Evolutionary conservation across 805 yeast genomes (phyloP), one percentile per base, ranked within the genome.

Genomic region (Saturnispora sekii): DNA sequence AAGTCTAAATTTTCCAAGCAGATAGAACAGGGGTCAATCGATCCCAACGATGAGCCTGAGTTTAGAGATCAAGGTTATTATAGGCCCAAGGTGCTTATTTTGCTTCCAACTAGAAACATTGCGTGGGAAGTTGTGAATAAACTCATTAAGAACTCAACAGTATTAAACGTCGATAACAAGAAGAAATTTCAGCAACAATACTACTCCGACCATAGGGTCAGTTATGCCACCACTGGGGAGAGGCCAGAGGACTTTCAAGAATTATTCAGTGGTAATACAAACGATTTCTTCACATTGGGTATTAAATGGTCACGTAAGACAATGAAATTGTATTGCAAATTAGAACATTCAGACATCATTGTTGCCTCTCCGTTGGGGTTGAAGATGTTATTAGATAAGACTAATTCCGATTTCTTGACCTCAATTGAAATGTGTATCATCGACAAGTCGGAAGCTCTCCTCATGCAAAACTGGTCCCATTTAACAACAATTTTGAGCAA

Each of bases 391-490:
- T 65, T 88, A 49, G 95, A 86, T 66, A 68, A 50, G 6, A 73
- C 72, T 43, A 69, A 69, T 11, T 49, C 43, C 14, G 47, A 50
- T 21, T 93, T 88, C 56, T 64, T 93, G 47, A 81, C 94, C 31
- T 88, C 97, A 1, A 85, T 93, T 52, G 98, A 93, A 61, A 62
- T 93, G 3, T 62, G 82, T 41, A 65, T 89, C 15, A 64, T 87
- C 34, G 98, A 93, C 62, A 85, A 84, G 55, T 77, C 93, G 10
- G 88, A 88, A 57, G 84, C 87, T 29, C 70, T 89, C 51, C 84
- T 85, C 57, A 84, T 83, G 84, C 98, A 93, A 64, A 87, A 89
- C 57, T 84, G 97, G 89, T 83, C 83, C 32, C 95, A 90, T 64
- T 72, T 93, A 8, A 63, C 62, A 29, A 79, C 80, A 12, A 73